Conservation (phyloP, 352 stramenopile genomes). For the Plasmopara muralis region DNA sequence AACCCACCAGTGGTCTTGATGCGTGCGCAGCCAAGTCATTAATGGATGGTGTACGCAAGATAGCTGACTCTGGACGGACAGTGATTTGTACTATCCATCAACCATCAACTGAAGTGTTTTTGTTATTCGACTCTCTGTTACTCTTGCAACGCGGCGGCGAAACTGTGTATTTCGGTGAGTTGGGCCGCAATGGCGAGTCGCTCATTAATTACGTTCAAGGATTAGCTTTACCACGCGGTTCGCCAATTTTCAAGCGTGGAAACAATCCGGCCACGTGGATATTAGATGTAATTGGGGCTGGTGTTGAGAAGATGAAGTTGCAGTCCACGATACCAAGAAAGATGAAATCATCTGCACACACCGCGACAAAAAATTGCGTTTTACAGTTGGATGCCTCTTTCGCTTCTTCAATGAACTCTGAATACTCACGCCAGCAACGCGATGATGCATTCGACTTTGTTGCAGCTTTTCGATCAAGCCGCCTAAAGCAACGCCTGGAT, state of each 20-base stretch:
- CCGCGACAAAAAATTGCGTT: constrained; percentile 3
- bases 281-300: constrained; percentile 57
- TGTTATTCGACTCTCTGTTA: constrained; percentile 78
- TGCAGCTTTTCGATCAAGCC: constrained; percentile 27
- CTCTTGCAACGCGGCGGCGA: constrained; percentile 79
- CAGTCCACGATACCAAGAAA: constrained; percentile 8
- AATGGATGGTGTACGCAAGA: constrained; percentile 47
- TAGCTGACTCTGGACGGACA: constrained; percentile 66
- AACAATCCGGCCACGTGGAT: constrained; percentile 88
- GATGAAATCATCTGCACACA: constrained; percentile 2
- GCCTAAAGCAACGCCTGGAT: constrained; percentile 26
- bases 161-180: constrained; percentile 80
- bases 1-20: constrained; percentile 67
- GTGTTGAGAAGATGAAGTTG: constrained; percentile 24
- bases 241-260: constrained; percentile 39
- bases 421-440: constrained; percentile 9
- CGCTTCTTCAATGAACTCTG: constrained; percentile 18
- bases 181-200: constrained; percentile 44
- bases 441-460: constrained; percentile 23
- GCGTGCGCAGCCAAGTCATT: constrained; percentile 51
- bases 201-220: constrained; percentile 63
- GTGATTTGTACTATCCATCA: constrained; percentile 61
- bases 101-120: constrained; percentile 37
- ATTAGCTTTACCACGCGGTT: constrained; percentile 15
- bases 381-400: constrained; percentile 17